Evolutionary conservation across 1,139 yeast genomes (phyloP), one percentile per base, ranked within the genome.

Genomic region (Hyphopichia khmerensis): DNA sequence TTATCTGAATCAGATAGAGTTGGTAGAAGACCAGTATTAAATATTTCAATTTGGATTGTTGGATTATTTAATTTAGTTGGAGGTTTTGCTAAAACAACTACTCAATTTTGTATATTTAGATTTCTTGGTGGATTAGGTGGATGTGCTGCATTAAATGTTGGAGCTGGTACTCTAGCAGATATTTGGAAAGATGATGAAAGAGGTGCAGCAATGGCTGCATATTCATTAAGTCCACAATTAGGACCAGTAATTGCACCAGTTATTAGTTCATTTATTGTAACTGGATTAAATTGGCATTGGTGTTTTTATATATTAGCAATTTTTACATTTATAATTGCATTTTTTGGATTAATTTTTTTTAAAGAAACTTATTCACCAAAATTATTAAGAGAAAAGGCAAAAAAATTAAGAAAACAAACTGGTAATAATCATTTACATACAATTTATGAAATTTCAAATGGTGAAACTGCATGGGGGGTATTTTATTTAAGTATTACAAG

Each of bases 131-230:
- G 89, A 1, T 59, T 76, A 24, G 81, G 83, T n/a, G 85, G 84
- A 3, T 77, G 83, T 43, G 82, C 86, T 1, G 80, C 87, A 1
- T 62, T 82, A 38, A 78, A 81, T 41, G 83, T 82, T n/a, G 86
- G 87, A n/a, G 87, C 86, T 1, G 89, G 88, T 27, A 75, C 81
- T 4, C 57, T 83, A 39, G 84, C 85, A n/a, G 89, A 83, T 54
- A 58, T 81, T 43, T 83, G 75, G 62, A 66, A 67, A 38, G 80
- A 79, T 48, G 53, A 62, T 29, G 69, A 76, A 36, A 66, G 88
- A 39, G 80, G 77, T 39, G 53, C 67, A 27, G 87, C 87, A 2
- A 66, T 82, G 69, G 82, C 84, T 0, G 60, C 79, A n/a, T 82
- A 77, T 57, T 70, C 80, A 1, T 54, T 80, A 24, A 82, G 84